These are phyloP conservation scores for Ceratocystis alfenasii DNA, from an alignment of 2,329 filamentous ascomycete genomes.

Conservation along the genomic window DNA sequence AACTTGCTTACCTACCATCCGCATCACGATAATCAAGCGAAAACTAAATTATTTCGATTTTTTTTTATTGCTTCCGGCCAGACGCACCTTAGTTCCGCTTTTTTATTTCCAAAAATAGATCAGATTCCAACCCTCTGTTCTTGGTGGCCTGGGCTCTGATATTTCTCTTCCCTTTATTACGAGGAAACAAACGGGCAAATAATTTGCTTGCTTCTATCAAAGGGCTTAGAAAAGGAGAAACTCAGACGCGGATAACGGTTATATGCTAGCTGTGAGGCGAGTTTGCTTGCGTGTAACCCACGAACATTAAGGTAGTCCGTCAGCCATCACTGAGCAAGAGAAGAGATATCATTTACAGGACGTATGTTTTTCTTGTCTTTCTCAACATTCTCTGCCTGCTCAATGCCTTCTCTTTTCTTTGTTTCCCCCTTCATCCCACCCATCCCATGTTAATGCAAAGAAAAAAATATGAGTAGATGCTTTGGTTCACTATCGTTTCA, in stretches of 20 bases:
- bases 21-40: neutral
- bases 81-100: neutral
- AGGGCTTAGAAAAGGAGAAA: too few relatives aligned
- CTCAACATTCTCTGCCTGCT: neutral
- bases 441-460: neutral
- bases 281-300: too few relatives aligned
- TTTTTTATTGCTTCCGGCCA: neutral
- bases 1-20: too few relatives aligned
- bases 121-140: neutral
- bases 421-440: neutral
- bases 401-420: neutral
- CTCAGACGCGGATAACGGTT: too few relatives aligned
- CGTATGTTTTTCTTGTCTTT: neutral
- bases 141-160: too few relatives aligned
- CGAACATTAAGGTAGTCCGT: too few relatives aligned
- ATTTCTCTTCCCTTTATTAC: too few relatives aligned
- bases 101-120: slow-evolving; percentile 5
- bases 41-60: neutral
- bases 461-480: neutral
- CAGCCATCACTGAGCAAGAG: too few relatives aligned
- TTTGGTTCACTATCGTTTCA: neutral
- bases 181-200: too few relatives aligned
- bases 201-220: too few relatives aligned
- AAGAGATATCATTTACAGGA: too few relatives aligned
- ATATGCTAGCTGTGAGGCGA: too few relatives aligned